Evolutionary conservation across 2,329 filamentous ascomycete genomes (phyloP).

Genomic region (Aspergillus cejpii): DNA sequence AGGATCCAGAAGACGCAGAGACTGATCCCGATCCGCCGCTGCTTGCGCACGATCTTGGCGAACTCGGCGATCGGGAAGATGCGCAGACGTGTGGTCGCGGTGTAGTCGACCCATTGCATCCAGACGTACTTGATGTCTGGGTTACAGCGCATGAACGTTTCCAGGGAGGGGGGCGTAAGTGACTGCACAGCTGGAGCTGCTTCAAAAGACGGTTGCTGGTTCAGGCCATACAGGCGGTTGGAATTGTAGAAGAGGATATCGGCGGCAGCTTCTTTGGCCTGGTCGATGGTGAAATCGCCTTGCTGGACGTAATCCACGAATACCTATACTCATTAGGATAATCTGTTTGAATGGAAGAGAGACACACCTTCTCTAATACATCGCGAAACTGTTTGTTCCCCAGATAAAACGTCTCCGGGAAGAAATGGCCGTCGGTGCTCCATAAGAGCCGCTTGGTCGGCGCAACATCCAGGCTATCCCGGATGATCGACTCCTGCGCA

Average conservation of each 20-base stretch:
- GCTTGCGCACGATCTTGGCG: conserved; percentile 41
- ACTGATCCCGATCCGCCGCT: conserved; percentile 55
- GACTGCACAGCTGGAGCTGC: conserved; percentile 1
- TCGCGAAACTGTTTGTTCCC: conserved; percentile 66
- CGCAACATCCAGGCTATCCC: conserved; percentile 67
- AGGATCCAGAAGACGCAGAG: conserved; percentile 59
- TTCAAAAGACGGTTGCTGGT: conserved; percentile 30
- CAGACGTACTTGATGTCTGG: conserved; percentile 59
- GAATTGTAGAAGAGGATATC: conserved; percentile 71
- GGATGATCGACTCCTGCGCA: conserved; percentile 64
- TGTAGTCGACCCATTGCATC: conserved; percentile 72
- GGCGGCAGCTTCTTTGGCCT: conserved; percentile 59
- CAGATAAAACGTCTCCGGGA: conserved; percentile 70
- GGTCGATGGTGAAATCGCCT: conserved; percentile 53
- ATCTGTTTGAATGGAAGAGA: background rate
- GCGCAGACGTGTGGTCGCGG: conserved; percentile 59
- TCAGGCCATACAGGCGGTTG: conserved; percentile 64
- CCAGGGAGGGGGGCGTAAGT: conserved; percentile 24
- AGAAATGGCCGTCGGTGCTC: conserved; percentile 74
- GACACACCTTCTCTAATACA: conserved; percentile 57
- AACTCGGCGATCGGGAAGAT: conserved; percentile 60
- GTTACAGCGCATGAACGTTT: conserved; percentile 47
- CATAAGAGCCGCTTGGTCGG: conserved; percentile 70
- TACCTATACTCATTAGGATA: conserved; percentile 42
- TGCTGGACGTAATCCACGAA: conserved; percentile 61